Percentiles rank a stretch among this genome's conserved stretches.
phyloP scores from a whole-genome alignment of 2,329 filamentous ascomycete species.

The Scedosporium boydii region DNA sequence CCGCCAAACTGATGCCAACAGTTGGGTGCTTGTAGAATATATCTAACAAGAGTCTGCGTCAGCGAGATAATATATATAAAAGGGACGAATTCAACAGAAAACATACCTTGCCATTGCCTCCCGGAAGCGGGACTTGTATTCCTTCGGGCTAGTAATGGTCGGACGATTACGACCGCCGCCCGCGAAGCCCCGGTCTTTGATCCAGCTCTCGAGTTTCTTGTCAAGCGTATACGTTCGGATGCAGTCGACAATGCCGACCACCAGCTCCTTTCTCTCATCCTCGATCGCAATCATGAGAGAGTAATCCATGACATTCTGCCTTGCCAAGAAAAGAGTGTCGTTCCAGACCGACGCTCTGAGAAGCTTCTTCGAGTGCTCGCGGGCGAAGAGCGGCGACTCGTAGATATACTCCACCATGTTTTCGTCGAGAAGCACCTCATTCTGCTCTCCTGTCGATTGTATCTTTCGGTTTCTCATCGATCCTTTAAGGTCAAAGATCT shows the following conservation, averaged over 20 bases:
- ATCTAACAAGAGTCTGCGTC: conserved; percentile 28
- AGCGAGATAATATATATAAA: conserved; percentile 1
- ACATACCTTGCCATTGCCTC: conserved; percentile 91
- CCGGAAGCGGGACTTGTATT: conserved; percentile 92
- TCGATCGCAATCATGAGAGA: conserved; percentile 97
- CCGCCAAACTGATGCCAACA: conserved; percentile 62
- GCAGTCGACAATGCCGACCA: conserved; percentile 97
- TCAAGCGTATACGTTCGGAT: conserved; percentile 99
- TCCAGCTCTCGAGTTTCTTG: conserved; percentile 99
- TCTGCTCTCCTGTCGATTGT: conserved; percentile 86
- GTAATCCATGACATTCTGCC: conserved; percentile 99
- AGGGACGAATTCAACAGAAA: neutral
- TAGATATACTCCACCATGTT: conserved; percentile 99
- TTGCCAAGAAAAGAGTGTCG: conserved; percentile 87
- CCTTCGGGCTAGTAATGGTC: conserved; percentile 92
- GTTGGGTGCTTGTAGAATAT: conserved; percentile 65
- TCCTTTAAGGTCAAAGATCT: conserved; percentile 92
- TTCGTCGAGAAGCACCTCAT: conserved; percentile 93
- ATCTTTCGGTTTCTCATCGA: conserved; percentile 99
- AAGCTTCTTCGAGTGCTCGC: conserved; percentile 93
- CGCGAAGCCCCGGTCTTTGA: conserved; percentile 87
- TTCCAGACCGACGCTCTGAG: conserved; percentile 87
- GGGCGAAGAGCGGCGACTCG: conserved; percentile 87
- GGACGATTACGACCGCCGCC: conserved; percentile 71
- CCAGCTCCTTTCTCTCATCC: conserved; percentile 77